Conservation (phyloP, 306 rosid species). For the Casuarina glauca region DNA sequence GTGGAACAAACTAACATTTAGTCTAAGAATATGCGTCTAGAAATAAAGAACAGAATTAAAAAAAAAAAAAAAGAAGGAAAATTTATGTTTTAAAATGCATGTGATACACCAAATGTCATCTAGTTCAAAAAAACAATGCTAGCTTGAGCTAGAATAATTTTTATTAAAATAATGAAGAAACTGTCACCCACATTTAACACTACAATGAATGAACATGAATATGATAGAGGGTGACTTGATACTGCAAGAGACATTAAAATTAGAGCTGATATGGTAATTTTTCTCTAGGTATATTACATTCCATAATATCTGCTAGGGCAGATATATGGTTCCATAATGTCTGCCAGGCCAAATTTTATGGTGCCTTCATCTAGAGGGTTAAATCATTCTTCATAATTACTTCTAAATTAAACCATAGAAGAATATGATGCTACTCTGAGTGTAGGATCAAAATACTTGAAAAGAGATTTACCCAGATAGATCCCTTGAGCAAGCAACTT, state of each 20-base stretch:
- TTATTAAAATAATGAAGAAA: background rate
- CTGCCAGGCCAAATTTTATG: background rate
- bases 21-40: background rate
- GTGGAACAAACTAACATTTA: constrained; percentile 19
- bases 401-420: background rate
- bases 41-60: background rate
- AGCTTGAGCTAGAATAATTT: background rate
- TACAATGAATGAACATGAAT: background rate
- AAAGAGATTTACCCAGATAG: constrained; percentile 54
- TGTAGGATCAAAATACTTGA: background rate
- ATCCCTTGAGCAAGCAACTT: constrained; percentile 58
- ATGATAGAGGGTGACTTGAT: background rate
- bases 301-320: background rate
- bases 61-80: too few species aligned
- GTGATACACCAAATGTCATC: constrained; percentile 3
- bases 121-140: background rate
- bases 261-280: background rate
- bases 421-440: too few species aligned
- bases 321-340: background rate
- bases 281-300: background rate
- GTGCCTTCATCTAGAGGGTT: background rate
- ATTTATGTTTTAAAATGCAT: too few species aligned
- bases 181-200: background rate
- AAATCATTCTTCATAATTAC: background rate
- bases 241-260: background rate